These are phyloP conservation scores for Cadophora luteo-olivacea DNA, from an alignment of 2,329 filamentous ascomycete genomes.

Conservation along the genomic window DNA sequence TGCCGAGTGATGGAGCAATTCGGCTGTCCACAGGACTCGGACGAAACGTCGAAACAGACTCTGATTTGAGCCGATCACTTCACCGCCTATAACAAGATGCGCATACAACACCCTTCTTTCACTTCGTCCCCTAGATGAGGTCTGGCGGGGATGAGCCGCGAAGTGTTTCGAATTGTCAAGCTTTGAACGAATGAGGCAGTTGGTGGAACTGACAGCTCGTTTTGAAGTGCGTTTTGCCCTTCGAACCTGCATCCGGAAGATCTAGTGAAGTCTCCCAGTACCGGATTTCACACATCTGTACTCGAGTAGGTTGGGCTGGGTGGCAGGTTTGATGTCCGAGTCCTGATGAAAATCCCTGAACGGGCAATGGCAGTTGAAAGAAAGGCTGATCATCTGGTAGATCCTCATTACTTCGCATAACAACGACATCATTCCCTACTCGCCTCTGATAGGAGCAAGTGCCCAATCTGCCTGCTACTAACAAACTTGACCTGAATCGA, in stretches of 20 bases:
- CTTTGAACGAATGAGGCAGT: slow-evolving; percentile 7
- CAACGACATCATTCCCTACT: slow-evolving; percentile 11
- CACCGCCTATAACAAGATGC: slow-evolving; percentile 11
- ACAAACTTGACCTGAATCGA: not conserved
- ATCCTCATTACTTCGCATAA: slow-evolving; percentile 14
- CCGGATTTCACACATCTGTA: not conserved
- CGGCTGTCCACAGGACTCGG: slow-evolving; percentile 6
- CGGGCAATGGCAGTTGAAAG: not conserved
- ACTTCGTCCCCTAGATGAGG: not conserved
- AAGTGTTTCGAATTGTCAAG: slow-evolving; percentile 12
- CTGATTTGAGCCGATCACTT: slow-evolving; percentile 11
- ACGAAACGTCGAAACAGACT: slow-evolving; percentile 9
- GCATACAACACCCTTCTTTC: not conserved
- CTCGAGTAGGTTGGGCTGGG: not conserved
- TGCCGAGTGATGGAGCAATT: slow-evolving; percentile 6
- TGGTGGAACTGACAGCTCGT: not conserved
- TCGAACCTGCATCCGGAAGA: slow-evolving; percentile 6
- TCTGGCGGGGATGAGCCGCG: not conserved
- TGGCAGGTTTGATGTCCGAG: slow-evolving; percentile 12
- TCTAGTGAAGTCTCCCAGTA: slow-evolving; percentile 5
- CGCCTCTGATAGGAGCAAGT: not conserved
- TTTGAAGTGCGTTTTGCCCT: slow-evolving; percentile 6
- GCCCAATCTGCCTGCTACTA: not conserved
- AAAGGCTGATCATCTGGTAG: slow-evolving; percentile 16
- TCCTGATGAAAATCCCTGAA: not conserved